Conservation (phyloP, 2,329 filamentous ascomycete genomes). For the Cladosporium colombiae region DNA sequence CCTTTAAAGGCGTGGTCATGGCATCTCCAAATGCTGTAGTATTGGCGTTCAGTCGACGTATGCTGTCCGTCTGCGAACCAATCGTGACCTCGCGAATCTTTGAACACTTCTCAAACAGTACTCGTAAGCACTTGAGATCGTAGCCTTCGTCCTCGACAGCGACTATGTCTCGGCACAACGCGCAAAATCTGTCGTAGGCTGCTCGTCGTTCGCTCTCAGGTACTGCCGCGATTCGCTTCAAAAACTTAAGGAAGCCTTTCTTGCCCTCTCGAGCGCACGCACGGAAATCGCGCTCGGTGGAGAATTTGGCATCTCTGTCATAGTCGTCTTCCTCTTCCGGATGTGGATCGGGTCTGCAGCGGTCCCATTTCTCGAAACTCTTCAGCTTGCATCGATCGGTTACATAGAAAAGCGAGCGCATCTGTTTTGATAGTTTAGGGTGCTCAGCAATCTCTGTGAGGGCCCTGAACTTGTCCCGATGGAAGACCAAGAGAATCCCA, state of each 20-base stretch:
- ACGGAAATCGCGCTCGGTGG: background rate
- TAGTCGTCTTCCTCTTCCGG: background rate
- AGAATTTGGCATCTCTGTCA: background rate
- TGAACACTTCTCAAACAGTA: background rate
- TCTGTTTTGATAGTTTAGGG: background rate
- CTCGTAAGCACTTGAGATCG: background rate
- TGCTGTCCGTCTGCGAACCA: background rate
- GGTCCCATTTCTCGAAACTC: background rate
- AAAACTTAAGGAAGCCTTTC: background rate
- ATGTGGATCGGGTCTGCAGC: background rate
- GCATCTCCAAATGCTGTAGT: background rate
- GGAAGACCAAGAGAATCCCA: background rate
- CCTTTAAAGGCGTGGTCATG: background rate
- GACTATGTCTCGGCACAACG: background rate
- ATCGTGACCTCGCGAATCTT: background rate
- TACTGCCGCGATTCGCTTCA: background rate
- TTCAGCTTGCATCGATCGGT: background rate
- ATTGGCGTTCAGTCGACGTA: background rate
- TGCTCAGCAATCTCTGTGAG: background rate
- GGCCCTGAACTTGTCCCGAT: background rate
- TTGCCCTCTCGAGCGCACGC: background rate
- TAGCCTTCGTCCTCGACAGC: background rate
- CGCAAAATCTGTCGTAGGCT: background rate
- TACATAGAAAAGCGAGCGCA: constrained; percentile 7
- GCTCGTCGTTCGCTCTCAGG: background rate